Evolutionary conservation across 352 stramenopile species (phyloP).

Genomic region (Paralagenidium karlingii): DNA sequence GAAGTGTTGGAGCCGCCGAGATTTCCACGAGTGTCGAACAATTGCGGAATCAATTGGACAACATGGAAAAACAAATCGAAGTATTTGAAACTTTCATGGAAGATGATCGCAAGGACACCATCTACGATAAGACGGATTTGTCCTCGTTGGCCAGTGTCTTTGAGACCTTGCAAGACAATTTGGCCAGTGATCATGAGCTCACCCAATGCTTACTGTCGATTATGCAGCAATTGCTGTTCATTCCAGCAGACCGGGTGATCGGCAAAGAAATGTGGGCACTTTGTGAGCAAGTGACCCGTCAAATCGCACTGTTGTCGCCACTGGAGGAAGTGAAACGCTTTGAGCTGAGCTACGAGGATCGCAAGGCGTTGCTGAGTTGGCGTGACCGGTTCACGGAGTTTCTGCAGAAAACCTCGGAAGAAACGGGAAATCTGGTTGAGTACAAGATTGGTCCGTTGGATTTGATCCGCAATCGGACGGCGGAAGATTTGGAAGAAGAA

Average conservation of each 20-base stretch:
- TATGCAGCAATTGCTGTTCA: slow-evolving; percentile 77
- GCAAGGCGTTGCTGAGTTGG: slow-evolving; percentile 60
- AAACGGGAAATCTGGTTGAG: slow-evolving; percentile 39
- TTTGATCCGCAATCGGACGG: slow-evolving; percentile 56
- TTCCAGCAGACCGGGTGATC: slow-evolving; percentile 64
- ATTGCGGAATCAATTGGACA: slow-evolving; percentile 71
- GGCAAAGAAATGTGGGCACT: slow-evolving; percentile 83
- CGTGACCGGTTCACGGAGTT: slow-evolving; percentile 67
- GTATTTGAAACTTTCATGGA: slow-evolving; percentile 84
- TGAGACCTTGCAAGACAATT: slow-evolving; percentile 31
- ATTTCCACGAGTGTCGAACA: slow-evolving; percentile 51
- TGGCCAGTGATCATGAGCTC: slow-evolving; percentile 46
- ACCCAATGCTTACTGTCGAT: slow-evolving; percentile 66
- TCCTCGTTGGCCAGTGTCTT: slow-evolving; percentile 60
- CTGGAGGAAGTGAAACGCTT: slow-evolving; percentile 74
- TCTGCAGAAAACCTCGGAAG: slow-evolving; percentile 48
- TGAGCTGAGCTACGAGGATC: slow-evolving; percentile 69
- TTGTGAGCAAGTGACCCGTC: slow-evolving; percentile 61
- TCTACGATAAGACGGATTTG: slow-evolving; percentile 71
- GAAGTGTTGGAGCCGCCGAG: background rate
- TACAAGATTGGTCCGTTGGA: slow-evolving; percentile 65
- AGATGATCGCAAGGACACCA: slow-evolving; percentile 76
- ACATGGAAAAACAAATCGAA: slow-evolving; percentile 83
- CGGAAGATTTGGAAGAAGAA: slow-evolving; percentile 8
- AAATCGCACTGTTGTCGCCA: slow-evolving; percentile 58